Evolutionary conservation across 2,329 filamentous ascomycete genomes (phyloP).

Genomic region (Microsporum audouinii): DNA sequence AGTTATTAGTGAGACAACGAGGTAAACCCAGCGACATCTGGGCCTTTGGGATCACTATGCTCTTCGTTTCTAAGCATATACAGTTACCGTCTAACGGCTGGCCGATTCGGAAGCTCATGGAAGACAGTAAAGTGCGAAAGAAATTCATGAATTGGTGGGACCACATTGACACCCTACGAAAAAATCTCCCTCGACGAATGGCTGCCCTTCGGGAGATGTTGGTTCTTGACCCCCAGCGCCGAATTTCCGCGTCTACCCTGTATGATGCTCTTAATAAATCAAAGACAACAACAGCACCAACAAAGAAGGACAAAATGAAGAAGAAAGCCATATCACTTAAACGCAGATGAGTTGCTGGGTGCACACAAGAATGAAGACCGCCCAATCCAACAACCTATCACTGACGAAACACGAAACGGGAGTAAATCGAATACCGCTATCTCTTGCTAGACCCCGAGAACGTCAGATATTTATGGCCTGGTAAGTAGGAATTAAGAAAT

Average conservation of each 20-base stretch:
- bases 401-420: neutral
- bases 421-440: neutral
- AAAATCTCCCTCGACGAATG: neutral
- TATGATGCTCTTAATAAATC: neutral
- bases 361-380: neutral
- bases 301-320: neutral
- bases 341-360: neutral
- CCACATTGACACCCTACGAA: neutral
- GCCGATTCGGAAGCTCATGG: neutral
- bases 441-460: neutral
- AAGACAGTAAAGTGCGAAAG: neutral
- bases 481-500: neutral
- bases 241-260: neutral
- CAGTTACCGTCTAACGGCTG: neutral
- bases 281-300: neutral
- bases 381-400: neutral
- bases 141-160: conserved; percentile 2
- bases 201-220: neutral
- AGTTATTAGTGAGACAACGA: neutral
- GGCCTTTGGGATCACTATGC: conserved; percentile 2
- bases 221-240: neutral
- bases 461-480: neutral
- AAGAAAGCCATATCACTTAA: neutral
- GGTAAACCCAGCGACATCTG: conserved; percentile 2
- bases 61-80: neutral